Base-by-base conservation (phyloP, 805 yeast species). In the Ogataea chonburiensis region DNA sequence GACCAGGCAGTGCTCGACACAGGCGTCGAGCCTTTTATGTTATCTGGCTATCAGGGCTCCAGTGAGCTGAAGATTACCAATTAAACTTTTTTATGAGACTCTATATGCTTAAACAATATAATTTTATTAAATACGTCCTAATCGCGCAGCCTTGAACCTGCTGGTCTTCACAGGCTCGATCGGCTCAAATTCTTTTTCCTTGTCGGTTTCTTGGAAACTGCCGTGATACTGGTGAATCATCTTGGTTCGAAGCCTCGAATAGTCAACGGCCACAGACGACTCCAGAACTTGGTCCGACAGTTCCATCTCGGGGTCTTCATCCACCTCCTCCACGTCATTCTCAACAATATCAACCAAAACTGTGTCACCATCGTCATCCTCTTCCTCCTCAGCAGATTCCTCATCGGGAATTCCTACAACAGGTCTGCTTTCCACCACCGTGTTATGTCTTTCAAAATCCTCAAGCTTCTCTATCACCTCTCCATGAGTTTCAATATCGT, bases 131-230 rank as follows among this genome's bases (percentile, higher is more conserved):
- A 32, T 32, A 30, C 50, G 36, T 24, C 57, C 63, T 14, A 60
- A 38, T 20, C 61, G 50, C 5, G 85, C 81, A 8, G 85, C 75
- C 50, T 68, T 82, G 58, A 86, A 86, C 34, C 87, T 64, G 52
- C 94, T 84, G 1, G 75, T 63, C 41, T 68, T 78, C 6, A 73
- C 55, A 0, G 79, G 78, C 47, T 83, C 87, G 5, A 83, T 62
- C 0, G 86, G 87, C 50, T 83, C 94, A 13, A 76, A 49, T 38
- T 78, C 89, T 41, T 60, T 49, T 25, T 74, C 85, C 32, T 65
- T 61, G 2, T 70, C 72, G 1, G 71, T 60, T 41, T 67, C 64
- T 33, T 55, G 61, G 40, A 53, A 75, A 3, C 79, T 79, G 1
- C 75, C 75, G 22, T 70, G 64, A 26, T 60, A 61, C 28, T 54